Evolutionary conservation across 1,284 basidiomycete species (phyloP), one percentile per base, ranked within the genome.

Genomic region (Vanrija humicola): DNA sequence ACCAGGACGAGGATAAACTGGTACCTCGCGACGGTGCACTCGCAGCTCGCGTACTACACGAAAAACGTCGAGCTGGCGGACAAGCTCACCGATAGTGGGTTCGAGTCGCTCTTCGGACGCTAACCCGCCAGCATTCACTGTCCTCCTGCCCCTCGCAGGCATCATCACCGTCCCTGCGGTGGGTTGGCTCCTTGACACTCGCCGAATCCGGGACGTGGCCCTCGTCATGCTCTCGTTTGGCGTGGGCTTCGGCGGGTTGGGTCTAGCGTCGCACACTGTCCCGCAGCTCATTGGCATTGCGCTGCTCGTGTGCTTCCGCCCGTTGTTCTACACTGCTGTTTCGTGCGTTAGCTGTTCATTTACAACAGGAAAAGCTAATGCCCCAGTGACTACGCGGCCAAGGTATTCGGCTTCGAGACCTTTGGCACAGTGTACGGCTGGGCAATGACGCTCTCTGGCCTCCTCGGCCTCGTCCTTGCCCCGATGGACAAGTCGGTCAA

Each of bases 1-100:
- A 15, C 29, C 44, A 74, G 72, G 70, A 67, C 69, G 8, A 64
- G 77, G 3, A 75, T 77, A 64, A 79, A 79, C 59, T 78, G 71
- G 65, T 74, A 72, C 53, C 71, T 77, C 44, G 67, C 70, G 26
- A 75, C 75, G 2, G 69, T 73, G n/a, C 62, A 64, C 43, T 61
- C 67, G 9, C 76, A 78, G 60, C 63, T 77, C 0, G 43, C 65
- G 18, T 74, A 65, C 55, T 77, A 73, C 60, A 70, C 76, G 4
- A 52, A 63, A 3, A 62, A 72, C 29, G 52, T 40, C 4, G 58
- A 55, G 10, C 52, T 71, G 26, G 71, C 73, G 6, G 64, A 71
- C 25, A 63, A 50, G 8, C 58, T 77, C 14, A 72, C 73, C 0
- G 69, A 66, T 38, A 66, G 67, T 64, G 38, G 48, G 64, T 56